Base-by-base conservation (phyloP, 2,329 filamentous ascomycete species). In the Pseudogymnoascus sp. region DNA sequence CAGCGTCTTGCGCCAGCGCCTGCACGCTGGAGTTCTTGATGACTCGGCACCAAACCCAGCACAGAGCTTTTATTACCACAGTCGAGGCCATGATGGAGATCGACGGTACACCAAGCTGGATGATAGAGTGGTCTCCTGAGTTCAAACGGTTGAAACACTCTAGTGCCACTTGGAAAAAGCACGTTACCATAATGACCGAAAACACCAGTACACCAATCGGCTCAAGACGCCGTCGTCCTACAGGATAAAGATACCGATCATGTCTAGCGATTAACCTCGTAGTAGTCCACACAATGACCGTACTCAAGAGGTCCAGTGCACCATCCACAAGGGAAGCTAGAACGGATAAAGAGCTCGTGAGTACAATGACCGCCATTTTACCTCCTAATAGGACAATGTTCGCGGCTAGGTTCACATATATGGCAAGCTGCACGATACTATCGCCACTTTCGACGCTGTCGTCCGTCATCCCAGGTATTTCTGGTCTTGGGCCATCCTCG, bases 371-470 rank as follows among this genome's bases (percentile, higher is more conserved):
- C 12, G 80, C 74, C 53, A 82, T 77, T 69, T 87, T 87, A 4
- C 81, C 82, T 8, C 77, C 73, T 2, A 87, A 75, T 2, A 86
- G 77, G 56, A 84, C 69, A 41, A 85, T 78, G 67, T 87, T 87
- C 40, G 84, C 83, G n/a, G 81, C 71, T 6, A 86, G 79, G 65
- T 87, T 87, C 70, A 85, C 78, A 74, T 92, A 93, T 70, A 98
- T 95, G 43, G 93, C 93, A 19, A 95, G 72, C n/a, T 87, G 89
- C 59, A 97, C 91, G 59, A 96, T 84, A 14, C 83, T 85, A 64
- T 88, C 87, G 59, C 86, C 82, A 66, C 87, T 90, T 71, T 92
- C 89, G 2, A 92, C 82, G 63, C 88, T 88, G 67, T 92, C 89
- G 64, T 84, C 82, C 46, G 89, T 88, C 62, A 89, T 83, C 74